A percentile compares a stretch with the other conserved stretches of the same genome.
These are phyloP conservation scores for Pittosporum tobira DNA, from an alignment of 129 eudicot genomes.

Conservation along the genomic window DNA sequence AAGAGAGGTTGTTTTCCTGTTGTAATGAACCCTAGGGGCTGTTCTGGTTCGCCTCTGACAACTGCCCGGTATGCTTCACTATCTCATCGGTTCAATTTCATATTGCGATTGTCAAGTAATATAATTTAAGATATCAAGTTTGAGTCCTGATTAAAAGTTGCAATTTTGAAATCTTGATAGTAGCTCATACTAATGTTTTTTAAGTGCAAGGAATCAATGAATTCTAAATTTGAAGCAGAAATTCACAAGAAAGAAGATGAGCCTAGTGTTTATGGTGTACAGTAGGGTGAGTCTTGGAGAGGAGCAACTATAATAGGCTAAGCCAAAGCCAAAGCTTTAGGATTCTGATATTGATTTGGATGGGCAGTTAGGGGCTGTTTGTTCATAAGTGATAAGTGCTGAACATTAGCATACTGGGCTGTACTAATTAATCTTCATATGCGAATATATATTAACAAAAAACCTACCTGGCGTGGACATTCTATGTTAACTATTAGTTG, in stretches of 20 bases:
- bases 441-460: neutral
- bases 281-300: neutral
- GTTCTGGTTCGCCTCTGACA: conserved; percentile 77
- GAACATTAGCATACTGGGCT: neutral
- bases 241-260: neutral
- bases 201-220: too few relatives aligned
- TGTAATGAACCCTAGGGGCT: conserved; percentile 87
- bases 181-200: neutral
- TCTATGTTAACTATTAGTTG: neutral
- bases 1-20: conserved; percentile 70
- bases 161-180: neutral
- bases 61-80: conserved; percentile 52
- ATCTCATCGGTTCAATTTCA: neutral
- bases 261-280: neutral
- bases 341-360: too few relatives aligned
- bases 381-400: too few relatives aligned
- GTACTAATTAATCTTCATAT: neutral
- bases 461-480: neutral
- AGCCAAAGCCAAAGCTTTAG: neutral
- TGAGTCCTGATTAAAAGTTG: neutral
- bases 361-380: too few relatives aligned
- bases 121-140: neutral
- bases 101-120: neutral
- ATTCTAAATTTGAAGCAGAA: too few relatives aligned
- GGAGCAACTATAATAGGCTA: too few relatives aligned